Evolutionary conservation across 2,329 filamentous ascomycete species (phyloP).

Genomic region (Hypoxylon rubiginosum): DNA sequence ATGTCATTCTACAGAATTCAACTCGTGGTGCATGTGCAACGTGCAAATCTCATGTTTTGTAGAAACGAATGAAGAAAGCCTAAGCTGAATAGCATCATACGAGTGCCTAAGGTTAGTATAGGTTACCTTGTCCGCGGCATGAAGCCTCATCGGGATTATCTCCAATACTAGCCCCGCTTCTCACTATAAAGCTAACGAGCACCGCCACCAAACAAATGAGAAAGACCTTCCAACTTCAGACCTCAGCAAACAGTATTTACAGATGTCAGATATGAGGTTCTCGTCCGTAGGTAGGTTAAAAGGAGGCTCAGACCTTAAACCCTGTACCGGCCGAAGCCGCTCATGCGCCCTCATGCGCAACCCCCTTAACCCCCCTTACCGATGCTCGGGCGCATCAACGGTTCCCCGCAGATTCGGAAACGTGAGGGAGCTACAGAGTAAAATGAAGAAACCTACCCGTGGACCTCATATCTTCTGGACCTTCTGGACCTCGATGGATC

Average conservation of each 20-base stretch:
- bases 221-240: neutral
- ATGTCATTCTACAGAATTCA: neutral
- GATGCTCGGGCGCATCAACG: constrained; percentile 18
- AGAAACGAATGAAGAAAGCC: neutral
- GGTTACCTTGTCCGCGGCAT: neutral
- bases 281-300: neutral
- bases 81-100: neutral
- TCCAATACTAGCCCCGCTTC: neutral
- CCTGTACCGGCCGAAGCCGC: constrained; percentile 18
- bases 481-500: neutral
- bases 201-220: neutral
- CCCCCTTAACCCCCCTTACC: constrained; percentile 13
- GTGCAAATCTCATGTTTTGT: neutral
- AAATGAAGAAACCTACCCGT: neutral
- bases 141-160: neutral
- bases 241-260: constrained; percentile 7
- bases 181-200: neutral
- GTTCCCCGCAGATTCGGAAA: constrained; percentile 37
- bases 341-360: too few relatives aligned
- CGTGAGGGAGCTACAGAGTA: neutral
- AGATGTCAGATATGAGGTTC: neutral
- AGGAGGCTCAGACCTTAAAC: neutral
- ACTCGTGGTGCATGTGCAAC: constrained; percentile 6
- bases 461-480: neutral
- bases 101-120: neutral